A percentile compares a stretch with the other conserved stretches of the same genome.
These are phyloP conservation scores for Staphylotrichum tortipilum DNA, from an alignment of 495 filamentous ascomycete genomes.

Conservation along the genomic window DNA sequence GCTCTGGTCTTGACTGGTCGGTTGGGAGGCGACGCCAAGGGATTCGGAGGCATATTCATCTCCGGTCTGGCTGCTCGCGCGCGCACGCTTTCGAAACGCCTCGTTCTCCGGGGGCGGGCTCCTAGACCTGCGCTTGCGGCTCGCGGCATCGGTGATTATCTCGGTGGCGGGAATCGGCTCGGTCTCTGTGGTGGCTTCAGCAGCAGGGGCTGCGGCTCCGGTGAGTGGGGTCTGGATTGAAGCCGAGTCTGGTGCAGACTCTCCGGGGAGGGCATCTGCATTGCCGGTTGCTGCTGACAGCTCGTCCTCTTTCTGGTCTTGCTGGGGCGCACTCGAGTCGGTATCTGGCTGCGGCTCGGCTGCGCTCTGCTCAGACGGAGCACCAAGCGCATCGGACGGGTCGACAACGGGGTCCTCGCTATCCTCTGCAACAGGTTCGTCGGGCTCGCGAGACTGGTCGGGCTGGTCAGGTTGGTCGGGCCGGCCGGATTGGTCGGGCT, in stretches of 20 bases:
- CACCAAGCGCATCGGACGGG: slow-evolving; percentile 1
- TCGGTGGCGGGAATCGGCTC: slow-evolving; percentile 11
- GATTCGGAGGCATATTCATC: slow-evolving; percentile 2
- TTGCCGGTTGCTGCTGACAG: neutral
- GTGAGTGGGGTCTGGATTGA: neutral
- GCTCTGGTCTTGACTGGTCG: neutral
- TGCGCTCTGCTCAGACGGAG: neutral
- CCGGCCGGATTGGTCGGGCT: too few species aligned
- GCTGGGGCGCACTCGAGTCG: neutral
- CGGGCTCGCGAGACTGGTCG: too few species aligned
- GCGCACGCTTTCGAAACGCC: slow-evolving; percentile 34
- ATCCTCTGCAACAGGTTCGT: slow-evolving; percentile 7
- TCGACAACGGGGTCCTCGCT: neutral
- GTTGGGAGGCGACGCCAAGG: neutral
- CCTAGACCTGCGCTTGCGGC: slow-evolving; percentile 65
- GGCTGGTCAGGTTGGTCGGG: too few species aligned
- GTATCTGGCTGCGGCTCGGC: neutral
- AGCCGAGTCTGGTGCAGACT: neutral
- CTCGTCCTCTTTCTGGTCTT: too few species aligned
- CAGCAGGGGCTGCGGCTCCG: slow-evolving; percentile 4
- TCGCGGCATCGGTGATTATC: slow-evolving; percentile 51
- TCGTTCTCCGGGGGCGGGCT: slow-evolving; percentile 49
- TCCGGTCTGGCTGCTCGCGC: slow-evolving; percentile 20
- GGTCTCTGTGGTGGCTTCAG: slow-evolving; percentile 7
- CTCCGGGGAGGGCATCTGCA: neutral